phyloP scores from a whole-genome alignment of 129 eudicot species.

The Deinandra increscens region DNA sequence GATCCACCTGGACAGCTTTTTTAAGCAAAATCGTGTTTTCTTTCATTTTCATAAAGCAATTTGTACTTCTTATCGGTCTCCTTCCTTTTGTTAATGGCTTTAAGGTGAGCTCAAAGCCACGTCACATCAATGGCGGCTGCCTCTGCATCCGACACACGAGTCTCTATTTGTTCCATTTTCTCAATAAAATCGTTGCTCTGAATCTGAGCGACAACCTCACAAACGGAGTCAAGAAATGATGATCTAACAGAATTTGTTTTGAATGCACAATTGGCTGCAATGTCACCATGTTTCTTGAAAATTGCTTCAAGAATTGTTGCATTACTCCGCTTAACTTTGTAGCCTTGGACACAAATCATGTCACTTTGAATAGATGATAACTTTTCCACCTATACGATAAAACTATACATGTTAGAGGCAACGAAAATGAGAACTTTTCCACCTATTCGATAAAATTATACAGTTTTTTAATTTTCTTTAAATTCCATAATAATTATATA shows the following conservation, averaged over 20 bases:
- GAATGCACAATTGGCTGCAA: constrained; percentile 24
- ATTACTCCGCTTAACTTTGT: too few species aligned
- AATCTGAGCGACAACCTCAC: constrained; percentile 23
- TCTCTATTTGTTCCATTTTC: constrained; percentile 17
- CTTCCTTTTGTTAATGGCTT: neutral
- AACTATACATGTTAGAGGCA: too few species aligned
- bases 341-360: too few species aligned
- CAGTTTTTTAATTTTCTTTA: neutral
- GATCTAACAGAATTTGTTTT: constrained; percentile 25
- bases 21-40: constrained; percentile 15
- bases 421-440: neutral
- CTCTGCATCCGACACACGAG: constrained; percentile 22
- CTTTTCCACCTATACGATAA: too few species aligned
- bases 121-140: constrained; percentile 30
- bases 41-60: constrained; percentile 26
- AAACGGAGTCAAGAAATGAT: constrained; percentile 25
- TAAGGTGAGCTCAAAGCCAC: constrained; percentile 30
- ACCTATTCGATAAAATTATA: too few species aligned
- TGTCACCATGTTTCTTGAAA: constrained; percentile 33
- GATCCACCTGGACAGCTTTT: constrained; percentile 32
- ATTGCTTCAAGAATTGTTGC: too few species aligned
- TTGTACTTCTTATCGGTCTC: neutral
- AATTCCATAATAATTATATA: neutral
- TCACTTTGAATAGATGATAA: too few species aligned
- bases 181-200: neutral